phyloP scores from a whole-genome alignment of 2,329 filamentous ascomycete species.

The Colletotrichum somersetense region DNA sequence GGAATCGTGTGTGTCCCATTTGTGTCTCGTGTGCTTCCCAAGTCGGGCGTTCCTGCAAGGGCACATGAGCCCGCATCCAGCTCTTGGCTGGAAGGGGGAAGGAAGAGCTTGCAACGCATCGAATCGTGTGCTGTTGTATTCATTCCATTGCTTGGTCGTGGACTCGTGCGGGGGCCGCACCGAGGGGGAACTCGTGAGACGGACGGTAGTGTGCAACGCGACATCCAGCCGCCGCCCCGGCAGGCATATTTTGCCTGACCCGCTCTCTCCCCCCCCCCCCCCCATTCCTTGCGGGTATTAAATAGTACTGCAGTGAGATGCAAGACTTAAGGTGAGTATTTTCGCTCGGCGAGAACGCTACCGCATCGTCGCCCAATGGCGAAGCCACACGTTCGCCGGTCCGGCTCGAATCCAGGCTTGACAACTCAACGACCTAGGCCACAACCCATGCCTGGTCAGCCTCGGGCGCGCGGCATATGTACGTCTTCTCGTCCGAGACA shows the following conservation, averaged over 20 bases:
- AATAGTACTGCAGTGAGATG: neutral
- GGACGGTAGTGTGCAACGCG: neutral
- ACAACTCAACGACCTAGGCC: neutral
- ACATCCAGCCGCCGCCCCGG: neutral
- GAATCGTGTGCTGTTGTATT: neutral
- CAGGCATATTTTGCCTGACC: neutral
- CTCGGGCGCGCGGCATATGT: neutral
- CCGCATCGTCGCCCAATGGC: constrained; percentile 17
- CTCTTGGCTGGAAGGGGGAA: neutral
- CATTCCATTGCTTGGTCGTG: neutral
- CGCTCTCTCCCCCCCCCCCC: neutral
- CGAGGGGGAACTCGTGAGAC: neutral
- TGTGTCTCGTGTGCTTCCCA: neutral
- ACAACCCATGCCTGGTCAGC: neutral
- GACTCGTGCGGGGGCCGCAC: neutral
- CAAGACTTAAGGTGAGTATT: neutral
- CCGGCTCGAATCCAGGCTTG: neutral
- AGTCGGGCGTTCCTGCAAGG: constrained; percentile 30
- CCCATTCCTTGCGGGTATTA: neutral
- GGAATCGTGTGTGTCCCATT: no score
- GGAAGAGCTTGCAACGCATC: neutral
- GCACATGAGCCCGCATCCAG: neutral
- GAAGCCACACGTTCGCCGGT: constrained; percentile 23
- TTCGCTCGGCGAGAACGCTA: constrained; percentile 15
- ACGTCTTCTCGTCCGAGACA: neutral